Evolutionary conservation across 2,329 filamentous ascomycete genomes (phyloP).

Genomic region (Colletotrichum godetiae): DNA sequence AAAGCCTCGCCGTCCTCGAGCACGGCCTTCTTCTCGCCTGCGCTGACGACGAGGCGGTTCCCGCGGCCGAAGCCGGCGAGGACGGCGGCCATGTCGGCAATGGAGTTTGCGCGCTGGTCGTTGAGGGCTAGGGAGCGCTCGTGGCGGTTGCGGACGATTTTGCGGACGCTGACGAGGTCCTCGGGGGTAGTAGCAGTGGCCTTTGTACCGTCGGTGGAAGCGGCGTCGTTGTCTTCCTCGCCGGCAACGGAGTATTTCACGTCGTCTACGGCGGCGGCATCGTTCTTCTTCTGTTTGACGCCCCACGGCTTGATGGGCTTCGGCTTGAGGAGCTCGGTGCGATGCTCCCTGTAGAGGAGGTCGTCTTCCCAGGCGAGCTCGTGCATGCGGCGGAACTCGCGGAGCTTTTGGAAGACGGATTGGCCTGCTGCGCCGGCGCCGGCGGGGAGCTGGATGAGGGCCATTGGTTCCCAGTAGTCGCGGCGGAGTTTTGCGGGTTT

Average conservation of each 20-base stretch:
- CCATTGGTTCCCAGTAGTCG: constrained; percentile 74
- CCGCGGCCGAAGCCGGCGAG: constrained; percentile 63
- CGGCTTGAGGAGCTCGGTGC: constrained; percentile 30
- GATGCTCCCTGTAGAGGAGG: constrained; percentile 50
- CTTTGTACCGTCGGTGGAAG: background rate
- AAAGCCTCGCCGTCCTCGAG: constrained; percentile 20
- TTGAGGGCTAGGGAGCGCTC: constrained; percentile 65
- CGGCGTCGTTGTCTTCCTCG: background rate
- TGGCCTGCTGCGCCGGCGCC: constrained; percentile 66
- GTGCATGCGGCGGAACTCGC: constrained; percentile 72
- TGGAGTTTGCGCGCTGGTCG: constrained; percentile 69
- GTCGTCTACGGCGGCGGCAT: too few relatives aligned
- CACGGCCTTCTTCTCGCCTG: constrained; percentile 23
- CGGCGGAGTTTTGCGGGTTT: constrained; percentile 72
- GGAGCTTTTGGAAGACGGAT: constrained; percentile 71
- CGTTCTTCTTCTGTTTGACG: too few relatives aligned
- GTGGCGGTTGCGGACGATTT: constrained; percentile 48
- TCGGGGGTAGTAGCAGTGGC: background rate
- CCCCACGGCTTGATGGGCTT: background rate
- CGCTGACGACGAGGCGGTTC: constrained; percentile 55
- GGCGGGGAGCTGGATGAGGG: constrained; percentile 67
- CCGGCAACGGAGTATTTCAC: too few relatives aligned
- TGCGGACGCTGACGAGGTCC: constrained; percentile 38
- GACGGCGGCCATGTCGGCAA: constrained; percentile 73
- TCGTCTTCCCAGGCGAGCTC: constrained; percentile 68